Percentiles rank a stretch among this genome's conserved stretches.
Evolutionary conservation across 768 basidiomycete species (phyloP).

Genomic region (Hemileccinum rubropunctum): DNA sequence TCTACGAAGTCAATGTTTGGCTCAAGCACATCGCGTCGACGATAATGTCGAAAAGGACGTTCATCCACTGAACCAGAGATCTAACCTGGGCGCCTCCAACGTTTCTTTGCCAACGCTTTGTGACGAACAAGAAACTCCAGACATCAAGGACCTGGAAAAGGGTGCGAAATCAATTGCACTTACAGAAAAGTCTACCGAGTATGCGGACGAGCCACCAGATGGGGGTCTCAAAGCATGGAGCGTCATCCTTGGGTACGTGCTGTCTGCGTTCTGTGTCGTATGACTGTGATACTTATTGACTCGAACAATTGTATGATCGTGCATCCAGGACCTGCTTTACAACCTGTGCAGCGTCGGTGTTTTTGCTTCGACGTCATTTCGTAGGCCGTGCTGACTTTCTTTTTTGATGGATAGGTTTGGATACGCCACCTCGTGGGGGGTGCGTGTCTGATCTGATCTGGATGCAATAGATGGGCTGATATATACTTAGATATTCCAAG

Average conservation of each 20-base stretch:
- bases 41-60: background rate
- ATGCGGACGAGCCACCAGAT: constrained; percentile 23
- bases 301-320: background rate
- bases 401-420: constrained; percentile 47
- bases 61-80: background rate
- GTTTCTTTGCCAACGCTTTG: constrained; percentile 7
- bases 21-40: background rate
- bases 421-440: constrained; percentile 74
- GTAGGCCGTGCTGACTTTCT: background rate
- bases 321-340: constrained; percentile 19
- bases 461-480: background rate
- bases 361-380: background rate
- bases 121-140: background rate
- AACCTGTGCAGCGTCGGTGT: constrained; percentile 40
- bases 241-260: constrained; percentile 25
- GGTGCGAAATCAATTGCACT: background rate
- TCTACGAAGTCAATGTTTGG: background rate
- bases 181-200: constrained; percentile 8
- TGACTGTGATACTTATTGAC: background rate
- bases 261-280: too few relatives aligned
- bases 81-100: background rate
- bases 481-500: constrained; percentile 59
- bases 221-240: constrained; percentile 31
- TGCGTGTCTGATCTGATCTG: constrained; percentile 33
- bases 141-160: constrained; percentile 9